Base-by-base conservation (phyloP, 176 grass and related monocot genomes). In the Oryza coarctata region DNA sequence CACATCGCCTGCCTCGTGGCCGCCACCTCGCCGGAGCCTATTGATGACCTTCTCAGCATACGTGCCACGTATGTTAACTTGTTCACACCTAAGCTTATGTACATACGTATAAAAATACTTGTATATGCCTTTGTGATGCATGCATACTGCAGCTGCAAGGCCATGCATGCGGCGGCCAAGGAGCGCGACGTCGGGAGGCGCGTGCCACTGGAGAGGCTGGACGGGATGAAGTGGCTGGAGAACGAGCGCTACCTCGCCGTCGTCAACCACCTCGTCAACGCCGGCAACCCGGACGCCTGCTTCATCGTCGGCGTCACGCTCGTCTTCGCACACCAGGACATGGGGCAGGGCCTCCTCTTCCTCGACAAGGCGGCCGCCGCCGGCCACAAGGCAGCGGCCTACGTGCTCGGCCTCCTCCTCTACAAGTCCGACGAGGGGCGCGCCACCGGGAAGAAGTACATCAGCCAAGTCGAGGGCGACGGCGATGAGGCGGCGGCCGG, bases 211-310 rank as follows among this genome's bases (percentile, higher is more conserved):
- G 64, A 80, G 63, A 61, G 65, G 20, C 64, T 85, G 55, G 34
- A 22, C 1, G 5, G 1, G 23, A 68, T 89, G 82, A 69, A 23
- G 20, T 89, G 82, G 87, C 11, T 3, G 32, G 31, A 89, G 0
- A 17, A 13, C 3, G 6, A 9, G 1, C 64, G 31, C n/a, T 85
- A 64, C 31, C 14, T 39, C 39, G 71, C 71, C 64, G 25, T 89
- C 40, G 47, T 89, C 27, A 0, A 5, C 12, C 55, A 75, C 40
- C 64, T 79, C 0, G 77, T 81, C 23, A 3, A 0, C 3, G 63
- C 18, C 0, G 82, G 63, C 30, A 89, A 89, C 49, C 71, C 71
- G 2, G 87, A 85, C 22, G 77, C 82, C 3, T 65, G 77, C 65
- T 89, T 77, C 82, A 5, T 65, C 12, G 6, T 14, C 6, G 70